Base-by-base conservation (phyloP, 1,139 yeast species). In the Kazachstania sp. region DNA sequence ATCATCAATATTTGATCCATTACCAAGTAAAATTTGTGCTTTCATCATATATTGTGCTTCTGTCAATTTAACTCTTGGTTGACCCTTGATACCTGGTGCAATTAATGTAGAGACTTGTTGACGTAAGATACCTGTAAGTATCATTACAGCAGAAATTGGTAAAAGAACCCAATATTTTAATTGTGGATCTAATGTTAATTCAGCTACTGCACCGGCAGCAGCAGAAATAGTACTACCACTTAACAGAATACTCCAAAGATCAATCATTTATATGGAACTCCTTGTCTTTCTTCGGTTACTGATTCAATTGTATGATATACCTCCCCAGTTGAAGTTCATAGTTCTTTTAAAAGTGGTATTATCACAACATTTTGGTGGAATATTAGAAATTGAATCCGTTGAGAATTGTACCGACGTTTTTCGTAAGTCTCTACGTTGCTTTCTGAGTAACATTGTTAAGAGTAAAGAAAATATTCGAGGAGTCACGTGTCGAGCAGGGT, bases 121-220 rank as follows among this genome's bases (percentile, higher is more conserved):
- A 50, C 96, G 73, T 43, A 87, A 67, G 32, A 92, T 67, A 5
- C 97, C 97, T n/a, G 87, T 90, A 48, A 90, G 68, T 16, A 92
- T 83, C 96, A 92, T 88, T 32, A 88, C 95, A 37, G 85, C 63
- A 8, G 95, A 79, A 43, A 92, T 90, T 34, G 98, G 98, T 41
- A 88, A 67, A 26, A 92, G 72, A 37, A 88, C 97, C 97, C 97
- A 92, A 56, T 81, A 77, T 65, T 86, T 83, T 54, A 92, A 72
- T 50, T 79, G 78, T 5, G 96, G 95, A 62, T 90, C 97, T 45
- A 90, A 71, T 15, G 82, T 67, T 37, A 81, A 65, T 47, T 79
- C 82, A 2, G 79, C 78, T n/a, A 62, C 63, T 5, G 57, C 57
- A 39, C 60, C 58, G 4, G 53, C 55, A 12, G 57, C 48, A 37